A percentile compares a stretch with the other conserved stretches of the same genome.
phyloP scores from a whole-genome alignment of 257 asterid genomes.

The Solanum rostratum region DNA sequence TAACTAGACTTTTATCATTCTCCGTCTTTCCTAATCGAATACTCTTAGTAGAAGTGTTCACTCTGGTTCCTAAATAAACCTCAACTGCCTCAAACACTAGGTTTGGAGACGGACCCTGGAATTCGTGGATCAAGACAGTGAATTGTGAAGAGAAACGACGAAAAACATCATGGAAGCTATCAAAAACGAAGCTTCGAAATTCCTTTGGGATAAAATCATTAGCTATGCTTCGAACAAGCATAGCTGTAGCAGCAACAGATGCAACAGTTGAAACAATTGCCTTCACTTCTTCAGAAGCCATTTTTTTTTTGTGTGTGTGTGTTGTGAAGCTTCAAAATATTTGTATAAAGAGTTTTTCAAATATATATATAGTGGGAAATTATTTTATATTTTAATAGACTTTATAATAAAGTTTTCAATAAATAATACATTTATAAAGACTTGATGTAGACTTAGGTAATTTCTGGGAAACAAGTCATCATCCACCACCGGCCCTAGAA shows the following conservation, averaged over 20 bases:
- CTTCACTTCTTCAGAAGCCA: not conserved
- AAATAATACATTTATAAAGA: not conserved
- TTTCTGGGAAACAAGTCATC: not conserved
- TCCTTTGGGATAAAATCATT: slow-evolving; percentile 27
- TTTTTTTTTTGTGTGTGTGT: not conserved
- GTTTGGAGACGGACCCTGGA: slow-evolving; percentile 31
- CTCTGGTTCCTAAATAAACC: slow-evolving; percentile 14
- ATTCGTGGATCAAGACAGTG: slow-evolving; percentile 33
- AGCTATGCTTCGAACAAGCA: slow-evolving; percentile 30
- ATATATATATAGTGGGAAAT: not conserved
- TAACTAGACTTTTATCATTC: slow-evolving; percentile 24
- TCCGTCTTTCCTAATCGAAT: slow-evolving; percentile 21
- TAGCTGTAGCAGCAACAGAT: slow-evolving; percentile 29
- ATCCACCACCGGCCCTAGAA: not conserved
- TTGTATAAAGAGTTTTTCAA: not conserved
- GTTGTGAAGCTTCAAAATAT: not conserved
- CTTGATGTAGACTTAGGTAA: not conserved
- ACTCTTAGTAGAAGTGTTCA: slow-evolving; percentile 15
- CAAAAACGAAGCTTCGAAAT: slow-evolving; percentile 1
- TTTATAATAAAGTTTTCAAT: not conserved
- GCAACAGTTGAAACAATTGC: slow-evolving; percentile 33
- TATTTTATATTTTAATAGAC: not conserved
- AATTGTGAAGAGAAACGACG: slow-evolving; percentile 18
- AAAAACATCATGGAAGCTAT: slow-evolving; percentile 1
- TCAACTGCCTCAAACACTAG: slow-evolving; percentile 33